Evolutionary conservation across 768 basidiomycete genomes (phyloP), one percentile per base, ranked within the genome.

Genomic region (Suillus clintonianus): DNA sequence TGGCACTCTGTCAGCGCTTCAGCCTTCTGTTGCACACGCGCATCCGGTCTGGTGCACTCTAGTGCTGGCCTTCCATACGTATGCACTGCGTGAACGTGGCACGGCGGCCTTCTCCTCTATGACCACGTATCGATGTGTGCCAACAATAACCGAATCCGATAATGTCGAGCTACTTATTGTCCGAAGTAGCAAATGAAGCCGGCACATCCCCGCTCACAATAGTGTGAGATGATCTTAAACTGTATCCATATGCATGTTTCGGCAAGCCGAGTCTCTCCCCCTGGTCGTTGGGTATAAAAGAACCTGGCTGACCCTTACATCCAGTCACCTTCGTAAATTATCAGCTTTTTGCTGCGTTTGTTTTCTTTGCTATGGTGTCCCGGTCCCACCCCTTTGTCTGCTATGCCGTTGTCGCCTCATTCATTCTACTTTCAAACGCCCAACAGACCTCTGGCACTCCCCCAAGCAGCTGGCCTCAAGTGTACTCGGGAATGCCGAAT

Each of bases 401-500:
- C 10, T 59, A 61, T 51, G 34, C 56, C 1, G 43, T 58, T 0
- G 27, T 69, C 15, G 41, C 62, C 4, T 45, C 39, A 63, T 32
- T 14, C 39, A 39, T 58, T 66, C 58, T 58, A n/a, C 24, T 66
- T 10, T 68, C 41, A 17, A 53, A 64, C 24, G 76, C 76, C 15
- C 75, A 75, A 67, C 37, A 39, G 17, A 27, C 39, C 56, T 60
- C 63, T 43, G 66, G 61, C 22, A 62, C 63, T 15, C 75, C 69
- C 1, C 75, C 77, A 30, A 69, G 73, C 65, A 68, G 71, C 65
- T 80, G 75, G 72, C 79, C 81, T 10, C 80, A 81, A 45, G 71
- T 68, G 47, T 82, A 83, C 65, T 76, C 81, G 22, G 80, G 81
- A 1, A 78, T 79, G 67, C 82, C 82, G 13, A 68, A 62, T 2